Conservation (phyloP, 352 stramenopile species). For the Lagenidium sp. region DNA sequence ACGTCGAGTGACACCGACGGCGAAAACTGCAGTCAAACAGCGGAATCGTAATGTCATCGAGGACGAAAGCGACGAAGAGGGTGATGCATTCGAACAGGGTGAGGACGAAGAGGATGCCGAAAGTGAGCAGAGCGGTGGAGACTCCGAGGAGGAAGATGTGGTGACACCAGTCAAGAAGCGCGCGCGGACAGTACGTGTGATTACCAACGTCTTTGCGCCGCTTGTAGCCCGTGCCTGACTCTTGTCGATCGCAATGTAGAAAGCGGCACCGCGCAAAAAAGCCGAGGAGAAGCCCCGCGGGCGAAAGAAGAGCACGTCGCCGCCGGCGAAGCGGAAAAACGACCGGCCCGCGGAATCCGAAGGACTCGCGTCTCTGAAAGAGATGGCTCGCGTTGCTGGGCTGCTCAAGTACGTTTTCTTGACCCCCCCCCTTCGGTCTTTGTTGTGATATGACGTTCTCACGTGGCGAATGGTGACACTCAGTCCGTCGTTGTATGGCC, state of each 20-base stretch:
- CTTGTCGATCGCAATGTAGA: not conserved
- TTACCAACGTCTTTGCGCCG: too few relatives aligned
- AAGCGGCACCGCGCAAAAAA: constrained; percentile 2
- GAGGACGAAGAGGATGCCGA: constrained; percentile 9
- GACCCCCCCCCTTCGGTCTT: too few relatives aligned
- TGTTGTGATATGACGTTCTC: too few relatives aligned
- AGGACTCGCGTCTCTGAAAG: constrained; percentile 52
- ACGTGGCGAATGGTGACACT: constrained; percentile 3
- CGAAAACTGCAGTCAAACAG: too few relatives aligned
- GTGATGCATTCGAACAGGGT: constrained; percentile 12
- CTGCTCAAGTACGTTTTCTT: constrained; percentile 43
- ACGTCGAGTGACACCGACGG: constrained; percentile 8
- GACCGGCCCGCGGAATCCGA: constrained; percentile 20
- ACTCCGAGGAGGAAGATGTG: constrained; percentile 15
- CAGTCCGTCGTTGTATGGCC: constrained; percentile 57
- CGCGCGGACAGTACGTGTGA: too few relatives aligned
- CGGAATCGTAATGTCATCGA: too few relatives aligned
- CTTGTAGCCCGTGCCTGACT: too few relatives aligned
- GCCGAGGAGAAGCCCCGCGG: constrained; percentile 2
- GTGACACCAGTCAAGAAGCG: constrained; percentile 1
- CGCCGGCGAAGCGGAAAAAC: not conserved
- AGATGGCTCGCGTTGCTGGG: constrained; percentile 53
- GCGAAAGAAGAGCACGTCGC: constrained; percentile 8
- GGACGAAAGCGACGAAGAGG: constrained; percentile 2
- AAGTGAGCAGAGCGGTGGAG: constrained; percentile 13